Evolutionary conservation across 352 stramenopile species (phyloP), one percentile per base, ranked within the genome.

Genomic region (Phytophthora tentaculata): DNA sequence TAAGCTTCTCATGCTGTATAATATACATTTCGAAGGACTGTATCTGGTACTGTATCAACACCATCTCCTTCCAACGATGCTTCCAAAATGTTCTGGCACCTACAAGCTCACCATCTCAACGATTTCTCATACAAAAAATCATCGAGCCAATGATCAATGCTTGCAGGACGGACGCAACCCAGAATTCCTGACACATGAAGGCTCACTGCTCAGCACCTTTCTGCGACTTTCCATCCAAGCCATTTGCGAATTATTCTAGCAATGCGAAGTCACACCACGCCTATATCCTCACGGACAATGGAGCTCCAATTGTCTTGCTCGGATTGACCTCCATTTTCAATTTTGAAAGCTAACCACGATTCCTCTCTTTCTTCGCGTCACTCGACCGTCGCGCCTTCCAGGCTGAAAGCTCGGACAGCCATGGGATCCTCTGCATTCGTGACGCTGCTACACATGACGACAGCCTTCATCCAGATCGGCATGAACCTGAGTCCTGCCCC

Each of bases 401-500:
- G 68, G 68, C 68, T 76, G 63, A 72, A 63, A 61, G 48, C 39
- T 64, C 41, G 39, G 49, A 10, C 29, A 63, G 54, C 29, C 44
- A 76, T 76, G 68, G 22, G 51, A 51, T 69, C 57, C 37, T 63
- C 70, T 24, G n/a, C 56, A 47, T 41, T 77, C 14, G 56, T 71
- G 24, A 73, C 62, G 56, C 59, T 71, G 39, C 63, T 80, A 16
- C 60, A 65, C 56, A 10, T 77, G 56, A 61, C 60, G 45, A 78
- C 71, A 26, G 71, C 75, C 28, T 54, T 61, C 52, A 69, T 76
- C 54, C 73, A 77, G 47, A 67, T 81, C 13, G 57, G 59, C 45
- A 79, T 81, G 70, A 78, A 77, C 54, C 48, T 79, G 50, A 80
- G 71, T 47, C 58, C 64, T 22, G 64, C 62, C 2, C 68, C 75